These are phyloP conservation scores for Dipteronia dyeriana DNA, from an alignment of 345 rosid species.

Conservation along the genomic window DNA sequence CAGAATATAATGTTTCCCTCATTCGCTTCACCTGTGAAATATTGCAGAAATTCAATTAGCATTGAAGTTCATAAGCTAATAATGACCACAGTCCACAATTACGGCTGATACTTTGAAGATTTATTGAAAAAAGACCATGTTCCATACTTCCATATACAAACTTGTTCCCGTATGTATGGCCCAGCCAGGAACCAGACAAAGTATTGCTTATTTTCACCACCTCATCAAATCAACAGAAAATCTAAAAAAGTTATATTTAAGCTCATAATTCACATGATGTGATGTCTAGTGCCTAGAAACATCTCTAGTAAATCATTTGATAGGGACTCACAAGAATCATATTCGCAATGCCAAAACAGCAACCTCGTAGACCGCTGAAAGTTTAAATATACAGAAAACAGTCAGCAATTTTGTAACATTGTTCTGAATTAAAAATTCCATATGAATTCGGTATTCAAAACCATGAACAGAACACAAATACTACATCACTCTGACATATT, in stretches of 20 bases:
- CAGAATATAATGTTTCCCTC: slow-evolving; percentile 88
- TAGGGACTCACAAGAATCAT: slow-evolving; percentile 90
- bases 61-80: slow-evolving; percentile 18
- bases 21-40: slow-evolving; percentile 79
- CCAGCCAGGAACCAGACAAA: not conserved
- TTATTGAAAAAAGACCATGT: not conserved
- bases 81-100: not conserved
- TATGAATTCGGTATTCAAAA: slow-evolving; percentile 3
- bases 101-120: not conserved
- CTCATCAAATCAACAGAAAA: not conserved
- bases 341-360: slow-evolving; percentile 93
- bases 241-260: not conserved
- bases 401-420: slow-evolving; percentile 32
- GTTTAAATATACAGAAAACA: slow-evolving; percentile 33
- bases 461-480: not conserved
- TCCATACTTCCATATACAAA: not conserved
- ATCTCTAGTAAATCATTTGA: not conserved
- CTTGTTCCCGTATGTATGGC: not conserved
- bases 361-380: slow-evolving; percentile 88
- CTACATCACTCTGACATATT: not conserved
- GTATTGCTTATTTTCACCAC: slow-evolving; percentile 2
- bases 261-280: not conserved
- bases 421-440: slow-evolving; percentile 14
- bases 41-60: slow-evolving; percentile 17
- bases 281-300: not conserved